These are phyloP conservation scores for Tylopilus intermedius DNA, from an alignment of 768 basidiomycete species.

Conservation along the genomic window DNA sequence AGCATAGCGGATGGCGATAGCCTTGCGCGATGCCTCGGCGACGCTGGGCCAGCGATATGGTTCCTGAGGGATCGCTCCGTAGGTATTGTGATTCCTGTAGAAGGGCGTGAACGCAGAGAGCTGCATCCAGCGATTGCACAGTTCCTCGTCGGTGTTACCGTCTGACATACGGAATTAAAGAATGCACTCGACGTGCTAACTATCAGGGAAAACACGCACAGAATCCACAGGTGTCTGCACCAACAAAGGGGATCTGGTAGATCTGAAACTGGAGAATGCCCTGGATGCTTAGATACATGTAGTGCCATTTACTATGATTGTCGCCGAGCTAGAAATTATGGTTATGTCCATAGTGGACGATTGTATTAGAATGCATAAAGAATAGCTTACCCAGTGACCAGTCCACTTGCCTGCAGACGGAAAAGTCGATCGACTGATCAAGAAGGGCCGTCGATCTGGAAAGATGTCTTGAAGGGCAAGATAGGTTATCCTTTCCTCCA, in stretches of 20 bases:
- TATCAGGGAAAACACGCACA: constrained; percentile 9
- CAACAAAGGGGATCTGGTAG: constrained; percentile 77
- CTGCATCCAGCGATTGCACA: constrained; percentile 7
- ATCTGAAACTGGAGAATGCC: constrained; percentile 79
- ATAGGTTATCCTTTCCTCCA: constrained; percentile 64
- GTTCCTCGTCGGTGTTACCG: constrained; percentile 3
- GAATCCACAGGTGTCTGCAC: constrained; percentile 54
- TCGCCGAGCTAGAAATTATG: constrained; percentile 55
- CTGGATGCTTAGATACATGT: constrained; percentile 63
- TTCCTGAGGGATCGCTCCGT: constrained; percentile 65
- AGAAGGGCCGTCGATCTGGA: constrained; percentile 59
- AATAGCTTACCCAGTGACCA: constrained; percentile 53
- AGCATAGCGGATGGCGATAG: constrained; percentile 61
- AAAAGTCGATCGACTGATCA: constrained; percentile 65
- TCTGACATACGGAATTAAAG: constrained; percentile 6
- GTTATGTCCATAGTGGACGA: constrained; percentile 15
- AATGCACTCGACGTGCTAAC: not conserved
- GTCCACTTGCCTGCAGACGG: constrained; percentile 62
- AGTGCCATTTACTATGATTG: constrained; percentile 67
- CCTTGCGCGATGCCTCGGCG: constrained; percentile 64
- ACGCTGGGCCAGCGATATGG: constrained; percentile 77
- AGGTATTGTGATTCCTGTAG: constrained; percentile 45
- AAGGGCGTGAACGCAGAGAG: constrained; percentile 1
- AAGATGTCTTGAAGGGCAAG: constrained; percentile 47
- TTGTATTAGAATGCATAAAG: not conserved